Evolutionary conservation across 1,284 basidiomycete genomes (phyloP).

Genomic region (Omphalotus olearius): DNA sequence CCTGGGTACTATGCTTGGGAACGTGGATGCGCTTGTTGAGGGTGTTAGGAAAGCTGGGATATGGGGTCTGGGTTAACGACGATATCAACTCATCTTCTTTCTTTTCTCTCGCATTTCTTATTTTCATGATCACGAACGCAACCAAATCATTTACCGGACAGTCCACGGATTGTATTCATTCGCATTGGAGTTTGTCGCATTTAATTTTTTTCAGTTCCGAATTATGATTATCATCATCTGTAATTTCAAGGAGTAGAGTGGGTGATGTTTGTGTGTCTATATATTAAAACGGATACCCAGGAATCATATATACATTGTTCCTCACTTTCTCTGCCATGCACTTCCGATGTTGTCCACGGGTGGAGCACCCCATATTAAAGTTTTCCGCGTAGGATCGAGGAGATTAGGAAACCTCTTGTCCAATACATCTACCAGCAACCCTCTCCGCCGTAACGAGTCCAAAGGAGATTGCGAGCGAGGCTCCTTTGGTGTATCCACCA

Average conservation of each 20-base stretch:
- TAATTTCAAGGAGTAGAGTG: too few species aligned
- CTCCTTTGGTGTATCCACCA: not conserved
- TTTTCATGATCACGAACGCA: constrained; percentile 1
- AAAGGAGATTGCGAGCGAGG: not conserved
- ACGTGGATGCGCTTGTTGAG: constrained; percentile 84
- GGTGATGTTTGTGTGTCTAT: too few species aligned
- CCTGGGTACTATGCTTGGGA: constrained; percentile 77
- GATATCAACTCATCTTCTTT: not conserved
- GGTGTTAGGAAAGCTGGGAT: constrained; percentile 80
- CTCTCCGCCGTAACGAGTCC: constrained; percentile 17
- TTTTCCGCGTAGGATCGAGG: constrained; percentile 56
- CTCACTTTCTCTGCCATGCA: constrained; percentile 12
- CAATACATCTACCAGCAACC: constrained; percentile 43
- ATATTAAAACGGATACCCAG: too few species aligned
- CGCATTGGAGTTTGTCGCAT: not conserved
- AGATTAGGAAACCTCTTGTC: constrained; percentile 43
- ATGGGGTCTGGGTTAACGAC: constrained; percentile 56
- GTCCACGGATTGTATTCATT: not conserved
- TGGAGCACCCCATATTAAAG: constrained; percentile 67
- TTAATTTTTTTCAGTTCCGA: not conserved
- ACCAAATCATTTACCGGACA: too few species aligned
- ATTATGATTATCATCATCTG: not conserved
- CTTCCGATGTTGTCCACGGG: constrained; percentile 54
- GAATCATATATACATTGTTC: not conserved
- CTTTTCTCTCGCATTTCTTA: constrained; percentile 3